Base-by-base conservation (phyloP, 1,284 basidiomycete genomes). In the Peniophora sp. region DNA sequence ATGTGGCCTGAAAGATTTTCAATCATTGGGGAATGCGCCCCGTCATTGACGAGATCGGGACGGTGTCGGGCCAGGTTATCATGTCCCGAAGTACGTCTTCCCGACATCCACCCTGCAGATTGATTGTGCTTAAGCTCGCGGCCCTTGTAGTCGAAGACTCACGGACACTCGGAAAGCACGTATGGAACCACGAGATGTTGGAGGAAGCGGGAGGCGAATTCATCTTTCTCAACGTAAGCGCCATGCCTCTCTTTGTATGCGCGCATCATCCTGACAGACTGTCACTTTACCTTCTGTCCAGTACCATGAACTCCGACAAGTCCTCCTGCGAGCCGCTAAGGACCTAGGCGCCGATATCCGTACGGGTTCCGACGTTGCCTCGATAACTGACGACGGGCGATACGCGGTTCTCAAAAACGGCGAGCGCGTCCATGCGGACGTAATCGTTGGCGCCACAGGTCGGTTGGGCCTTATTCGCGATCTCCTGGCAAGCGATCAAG, bases 371-470 rank as follows among this genome's bases (percentile, higher is more conserved):
- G 62, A 60, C 34, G 80, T 79, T 2, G 61, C 62, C 1, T 60
- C 63, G 0, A 58, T 82, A 18, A 68, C 72, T 50, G 57, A 63
- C 15, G 63, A 64, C 36, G 55, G 54, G 46, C 58, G 55, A 52
- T 64, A 57, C 22, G 71, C 61, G 46, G 58, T 43, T 45, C 62
- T 84, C 12, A 64, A 68, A 10, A 70, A 69, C 3, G 80, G 82
- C 8, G 70, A 74, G 49, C 62, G 63, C 14, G 50, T 83, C 42
- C 53, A 57, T 2, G 78, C 72, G 8, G 78, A 86, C 57, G 69
- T 85, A n/a, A 69, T 86, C 47, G 65, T 87, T 35, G 83, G 81
- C 17, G 82, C 84, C 0, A 84, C 85, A 56, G 84, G 84, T 6
- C 63, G 66, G 14, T 55, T 56, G 37, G 75, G 70, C 5, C 48